Evolutionary conservation across 2,329 filamentous ascomycete genomes (phyloP), one percentile per base, ranked within the genome.

Genomic region (Geosmithia morbida): DNA sequence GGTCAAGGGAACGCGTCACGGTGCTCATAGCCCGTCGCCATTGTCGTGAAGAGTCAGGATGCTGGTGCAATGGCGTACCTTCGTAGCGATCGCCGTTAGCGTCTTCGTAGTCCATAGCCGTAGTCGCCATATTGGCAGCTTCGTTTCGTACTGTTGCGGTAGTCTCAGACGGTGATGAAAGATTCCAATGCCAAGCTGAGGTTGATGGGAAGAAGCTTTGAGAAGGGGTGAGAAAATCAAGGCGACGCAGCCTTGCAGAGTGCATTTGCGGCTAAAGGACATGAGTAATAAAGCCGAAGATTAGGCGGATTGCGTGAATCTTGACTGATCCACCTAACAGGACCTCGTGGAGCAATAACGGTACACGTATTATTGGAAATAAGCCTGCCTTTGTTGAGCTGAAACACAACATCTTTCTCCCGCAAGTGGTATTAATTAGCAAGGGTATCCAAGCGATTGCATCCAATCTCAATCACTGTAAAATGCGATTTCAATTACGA

Each of bases 41-140:
- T 37, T 10, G 19, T 11, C 46, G 39, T 42, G 49, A 49, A 26
- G 43, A 37, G 33, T 37, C 33, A 37, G 6, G 33, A 13, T 13
- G 39, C 19, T 17, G 26, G 43, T 53, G 48, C 46, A 37, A 13
- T 43, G 41, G 56, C 70, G 56, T 67, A 83, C 79, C 79, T 59
- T 83, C 79, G 54, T 80, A 82, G 52, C 75, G 77, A 63, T 81
- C 75, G 58, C 77, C 77, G 57, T 79, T 81, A 53, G 78, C 75
- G 60, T 75, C 76, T 63, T 83, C 79, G 63, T 83, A 83, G 60
- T 83, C 79, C 79, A 83, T 83, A 54, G 77, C 74, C 41, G 75
- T 78, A 53, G 77, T 79, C 48, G 76, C 76, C 76, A 80, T 80
- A 54, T 53, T 61, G 41, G 11, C 33, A 37, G 33, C 33, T 37